Evolutionary conservation across 371 early-diverging fungal genomes (phyloP), one percentile per base, ranked within the genome.

Genomic region (Dichotomocladium elegans): DNA sequence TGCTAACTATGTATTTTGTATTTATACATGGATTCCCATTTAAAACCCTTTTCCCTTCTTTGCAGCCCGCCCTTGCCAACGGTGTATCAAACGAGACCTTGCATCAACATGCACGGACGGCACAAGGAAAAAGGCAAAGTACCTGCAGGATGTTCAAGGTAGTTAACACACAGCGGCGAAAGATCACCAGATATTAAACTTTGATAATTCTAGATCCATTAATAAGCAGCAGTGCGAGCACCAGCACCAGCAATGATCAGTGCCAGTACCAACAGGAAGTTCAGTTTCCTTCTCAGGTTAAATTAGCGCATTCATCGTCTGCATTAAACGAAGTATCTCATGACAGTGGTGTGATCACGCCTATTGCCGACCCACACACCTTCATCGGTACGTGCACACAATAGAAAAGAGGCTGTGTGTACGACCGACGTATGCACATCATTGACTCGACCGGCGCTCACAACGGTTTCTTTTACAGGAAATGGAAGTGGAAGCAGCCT

Each of bases 81-180:
- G 66, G 25, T 66, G 66, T 55, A 58, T 62, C 19, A 66, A 66
- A 41, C 58, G 66, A 41, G 66, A 58, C 40, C 44, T 66, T 15
- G 58, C 66, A 27, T 55, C 58, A 9, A 62, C 62, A 40, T 66
- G 66, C 41, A 58, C 62, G 6, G 66, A 66, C 37, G 66, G 66
- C 12, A 55, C 61, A n/a, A 28, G 66, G 27, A 66, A 66, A 48
- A 66, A 66, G 28, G 92, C 93, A 15, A 93, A 93, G 71, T 93
- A 93, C 51, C 72, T 93, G 50, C 73, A 78, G 44, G 85, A 85
- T 26, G 63, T 63, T 30, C 69, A 58, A 41, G 64, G 57, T 60
- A 47, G 5, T 21, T 26, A 42, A 17, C 17, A 6, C 10, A 22
- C 14, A 6, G 42, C 5, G 5, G n/a, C n/a, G n/a, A n/a, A n/a